Base-by-base conservation (phyloP, 2,329 filamentous ascomycete species). In the Sordariomycetes sp. region DNA sequence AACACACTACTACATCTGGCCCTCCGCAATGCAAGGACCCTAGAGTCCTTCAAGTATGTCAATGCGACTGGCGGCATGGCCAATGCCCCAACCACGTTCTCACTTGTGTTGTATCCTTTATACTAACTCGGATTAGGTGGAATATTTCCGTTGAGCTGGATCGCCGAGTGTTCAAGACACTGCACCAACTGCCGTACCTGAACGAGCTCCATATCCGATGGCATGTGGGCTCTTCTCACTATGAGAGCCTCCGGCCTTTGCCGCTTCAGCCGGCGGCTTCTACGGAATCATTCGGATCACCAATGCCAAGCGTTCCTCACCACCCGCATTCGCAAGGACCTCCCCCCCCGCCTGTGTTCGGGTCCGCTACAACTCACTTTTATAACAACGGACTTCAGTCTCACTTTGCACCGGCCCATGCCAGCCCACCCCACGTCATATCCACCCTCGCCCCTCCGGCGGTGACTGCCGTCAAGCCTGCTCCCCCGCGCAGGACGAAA, bases 71-170 rank as follows among this genome's bases (percentile, higher is more conserved):
- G 18, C 8, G 10, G 10, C 14, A 46, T n/a, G n/a, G 16, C 18
- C 14, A 46, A n/a, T n/a, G 2, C 3, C 16, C 18, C 3, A n/a
- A 37, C 24, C n/a, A 24, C 48, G 28, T 55, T 53, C 48, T 59
- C 22, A 2, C 40, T 6, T 58, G 32, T 37, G 34, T 7, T 11
- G 14, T 57, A 50, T 25, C n/a, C 28, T n/a, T 22, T 25, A 22
- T n/a, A 22, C 54, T 40, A 40, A 37, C 18, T 43, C 34, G n/a
- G 16, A 16, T 46, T 51, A 83, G 79, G 62, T 87, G 83, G 83
- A 83, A 86, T 65, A 80, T 86, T 58, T 77, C 81, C 7, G 78
- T 87, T 58, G 83, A 86, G 66, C 73, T 87, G 11, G 83, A 78
- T 65, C 73, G 80, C 6, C 76, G 76, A 1, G 76, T 86, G 4